Conservation (phyloP, 306 rosid species). For the Mucuna pruriens region DNA sequence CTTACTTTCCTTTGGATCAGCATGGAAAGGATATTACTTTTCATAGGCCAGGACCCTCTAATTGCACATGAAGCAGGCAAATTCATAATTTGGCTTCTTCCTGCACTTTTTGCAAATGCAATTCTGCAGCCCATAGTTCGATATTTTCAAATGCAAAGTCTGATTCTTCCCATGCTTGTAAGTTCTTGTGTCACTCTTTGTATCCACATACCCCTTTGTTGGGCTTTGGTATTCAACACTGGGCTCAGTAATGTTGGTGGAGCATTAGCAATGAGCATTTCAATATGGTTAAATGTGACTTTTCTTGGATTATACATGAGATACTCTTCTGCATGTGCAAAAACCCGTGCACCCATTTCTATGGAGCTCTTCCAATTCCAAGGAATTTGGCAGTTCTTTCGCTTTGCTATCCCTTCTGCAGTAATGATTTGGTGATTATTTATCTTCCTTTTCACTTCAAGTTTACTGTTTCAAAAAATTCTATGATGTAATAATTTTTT, state of each 20-base stretch:
- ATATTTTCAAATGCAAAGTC: conserved; percentile 74
- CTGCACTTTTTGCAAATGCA: conserved; percentile 74
- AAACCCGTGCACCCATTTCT: conserved; percentile 59
- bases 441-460: background rate
- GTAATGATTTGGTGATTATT: conserved; percentile 69
- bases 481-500: background rate
- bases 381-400: conserved; percentile 62
- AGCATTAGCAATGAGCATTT: conserved; percentile 69
- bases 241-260: conserved; percentile 61
- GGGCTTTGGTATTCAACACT: conserved; percentile 71
- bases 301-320: conserved; percentile 60
- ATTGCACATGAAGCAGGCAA: conserved; percentile 74
- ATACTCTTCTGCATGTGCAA: conserved; percentile 57
- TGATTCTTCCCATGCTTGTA: conserved; percentile 63
- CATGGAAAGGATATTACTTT: conserved; percentile 61
- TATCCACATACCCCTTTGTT: conserved; percentile 65
- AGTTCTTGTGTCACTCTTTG: conserved; percentile 52
- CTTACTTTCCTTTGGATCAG: conserved; percentile 60
- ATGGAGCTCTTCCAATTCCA: conserved; percentile 50
- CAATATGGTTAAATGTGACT: conserved; percentile 71
- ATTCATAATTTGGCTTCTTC: conserved; percentile 67
- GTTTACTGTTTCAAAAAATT: background rate
- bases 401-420: conserved; percentile 75
- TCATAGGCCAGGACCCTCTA: conserved; percentile 78
- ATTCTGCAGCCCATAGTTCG: conserved; percentile 63